Conservation (phyloP, 192 early-diverging fungal genomes). For the Globomyces pollinis-pini region DNA sequence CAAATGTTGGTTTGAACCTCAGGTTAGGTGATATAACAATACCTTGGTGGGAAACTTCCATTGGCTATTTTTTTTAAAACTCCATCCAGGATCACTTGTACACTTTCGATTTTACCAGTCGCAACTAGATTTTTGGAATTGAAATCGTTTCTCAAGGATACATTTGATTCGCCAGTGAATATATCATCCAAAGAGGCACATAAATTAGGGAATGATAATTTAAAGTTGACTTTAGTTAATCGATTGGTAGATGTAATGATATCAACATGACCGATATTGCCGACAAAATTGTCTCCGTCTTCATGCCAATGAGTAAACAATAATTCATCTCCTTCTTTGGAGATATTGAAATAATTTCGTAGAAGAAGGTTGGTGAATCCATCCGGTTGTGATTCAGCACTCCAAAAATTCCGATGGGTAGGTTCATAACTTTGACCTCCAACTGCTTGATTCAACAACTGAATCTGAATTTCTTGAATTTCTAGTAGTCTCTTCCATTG, state of each 20-base stretch:
- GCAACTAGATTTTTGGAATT: constrained; percentile 21
- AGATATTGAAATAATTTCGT: neutral
- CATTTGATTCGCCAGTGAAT: constrained; percentile 30
- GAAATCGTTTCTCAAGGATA: constrained; percentile 33
- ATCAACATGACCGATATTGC: constrained; percentile 16
- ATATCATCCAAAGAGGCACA: constrained; percentile 31
- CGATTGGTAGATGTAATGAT: constrained; percentile 6
- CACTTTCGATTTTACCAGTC: neutral
- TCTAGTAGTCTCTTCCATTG: constrained; percentile 40
- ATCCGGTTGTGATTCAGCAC: neutral
- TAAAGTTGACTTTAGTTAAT: constrained; percentile 19
- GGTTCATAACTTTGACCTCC: neutral
- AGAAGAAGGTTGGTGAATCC: neutral
- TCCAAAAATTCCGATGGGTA: neutral
- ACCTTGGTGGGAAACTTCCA: constrained; percentile 6
- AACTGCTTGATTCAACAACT: constrained; percentile 18
- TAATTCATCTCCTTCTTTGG: neutral
- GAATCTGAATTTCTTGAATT: constrained; percentile 37
- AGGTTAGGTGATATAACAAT: too few relatives aligned
- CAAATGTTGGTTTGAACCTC: constrained; percentile 11
- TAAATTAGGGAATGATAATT: constrained; percentile 18
- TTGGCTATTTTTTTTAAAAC: neutral
- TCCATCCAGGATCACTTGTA: neutral
- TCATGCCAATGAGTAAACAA: constrained; percentile 22
- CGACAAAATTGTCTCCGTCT: constrained; percentile 25